Base-by-base conservation (phyloP, 1,139 yeast species). In the Candida sanyaensis region DNA sequence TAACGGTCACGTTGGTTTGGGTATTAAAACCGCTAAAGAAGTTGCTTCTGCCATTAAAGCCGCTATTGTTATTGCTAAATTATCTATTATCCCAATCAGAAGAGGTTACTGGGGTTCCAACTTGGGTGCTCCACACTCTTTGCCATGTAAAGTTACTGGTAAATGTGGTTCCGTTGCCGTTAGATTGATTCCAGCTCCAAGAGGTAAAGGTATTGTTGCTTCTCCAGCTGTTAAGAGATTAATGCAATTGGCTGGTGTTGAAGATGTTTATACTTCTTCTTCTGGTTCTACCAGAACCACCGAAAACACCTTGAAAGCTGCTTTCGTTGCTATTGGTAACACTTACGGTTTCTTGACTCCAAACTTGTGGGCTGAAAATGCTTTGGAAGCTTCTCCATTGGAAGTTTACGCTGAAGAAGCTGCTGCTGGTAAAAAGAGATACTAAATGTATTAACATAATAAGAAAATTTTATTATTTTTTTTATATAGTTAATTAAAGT, bases 21-120 rank as follows among this genome's bases (percentile, higher is more conserved):
- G 99, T 84, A 92, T 95, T 83, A 95, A 95, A 91, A 92, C 98
- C 78, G 97, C 99, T 70, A 93, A 93, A 91, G 99, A 95, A 84
- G 98, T 93, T 70, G 99, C 99, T 68, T 91, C 97, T 69, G 98
- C 99, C 74, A 93, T 93, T 83, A 91, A 97, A 82, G 97, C 98
- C 66, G 99, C 99, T 69, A 92, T 93, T 83, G 85, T 90, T 83
- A 92, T 93, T 75, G 99, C 99, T 77, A 93, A 93, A 86, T 87
- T 93, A 73, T 88, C 97, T 63, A 88, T 93, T 78, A 91, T 95
- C 75, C 99, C 99, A 75, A 93, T 95, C 83, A 92, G 99, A 87
- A 91, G 99, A 86, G 99, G 99, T 84, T 93, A 93, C 93, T 93
- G 99, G 99, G 99, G 99, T 81, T 80, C 96, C 77, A 89, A 90